A percentile compares a stretch with the other conserved stretches of the same genome.
phyloP scores from a whole-genome alignment of 495 filamentous ascomycete genomes.

The Trichoderma virens region DNA sequence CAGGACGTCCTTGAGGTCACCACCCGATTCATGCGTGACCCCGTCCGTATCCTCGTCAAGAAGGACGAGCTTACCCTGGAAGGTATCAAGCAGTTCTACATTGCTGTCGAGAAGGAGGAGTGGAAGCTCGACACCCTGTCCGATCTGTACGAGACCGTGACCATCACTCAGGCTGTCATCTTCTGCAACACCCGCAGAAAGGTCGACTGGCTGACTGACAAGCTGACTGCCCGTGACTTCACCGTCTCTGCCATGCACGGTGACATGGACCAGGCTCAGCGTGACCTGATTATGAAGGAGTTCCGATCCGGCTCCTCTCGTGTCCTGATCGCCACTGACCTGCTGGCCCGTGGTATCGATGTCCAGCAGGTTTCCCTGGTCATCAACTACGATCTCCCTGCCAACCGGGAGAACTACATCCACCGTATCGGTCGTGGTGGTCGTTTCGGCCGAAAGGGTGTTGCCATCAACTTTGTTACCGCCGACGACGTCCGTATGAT shows the following conservation, averaged over 20 bases:
- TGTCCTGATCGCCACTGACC: constrained; percentile 96
- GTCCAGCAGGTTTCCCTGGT: constrained; percentile 99
- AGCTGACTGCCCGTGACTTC: constrained; percentile 96
- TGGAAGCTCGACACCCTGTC: constrained; percentile 99
- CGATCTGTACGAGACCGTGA: constrained; percentile 97
- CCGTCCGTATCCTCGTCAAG: constrained; percentile 98
- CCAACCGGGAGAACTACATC: constrained; percentile 99
- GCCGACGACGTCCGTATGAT: constrained; percentile 96
- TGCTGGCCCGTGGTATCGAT: constrained; percentile 97
- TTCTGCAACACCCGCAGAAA: constrained; percentile 99
- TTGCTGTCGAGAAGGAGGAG: constrained; percentile 98
- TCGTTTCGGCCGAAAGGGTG: constrained; percentile 95
- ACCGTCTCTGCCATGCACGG: constrained; percentile 98
- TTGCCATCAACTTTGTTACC: constrained; percentile 99
- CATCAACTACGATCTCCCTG: constrained; percentile 98
- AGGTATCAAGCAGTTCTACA: constrained; percentile 98
- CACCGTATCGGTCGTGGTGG: constrained; percentile 95
- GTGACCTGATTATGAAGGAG: constrained; percentile 98
- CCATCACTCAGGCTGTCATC: constrained; percentile 98
- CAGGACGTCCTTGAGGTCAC: constrained; percentile 99
- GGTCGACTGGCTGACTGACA: constrained; percentile 99
- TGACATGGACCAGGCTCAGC: constrained; percentile 96
- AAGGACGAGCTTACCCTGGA: constrained; percentile 98
- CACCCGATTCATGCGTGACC: constrained; percentile 99
- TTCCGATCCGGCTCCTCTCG: constrained; percentile 94